A percentile compares a stretch with the other conserved stretches of the same genome.
These are phyloP conservation scores for Vicia faba DNA, from an alignment of 306 rosid species.

Conservation along the genomic window DNA sequence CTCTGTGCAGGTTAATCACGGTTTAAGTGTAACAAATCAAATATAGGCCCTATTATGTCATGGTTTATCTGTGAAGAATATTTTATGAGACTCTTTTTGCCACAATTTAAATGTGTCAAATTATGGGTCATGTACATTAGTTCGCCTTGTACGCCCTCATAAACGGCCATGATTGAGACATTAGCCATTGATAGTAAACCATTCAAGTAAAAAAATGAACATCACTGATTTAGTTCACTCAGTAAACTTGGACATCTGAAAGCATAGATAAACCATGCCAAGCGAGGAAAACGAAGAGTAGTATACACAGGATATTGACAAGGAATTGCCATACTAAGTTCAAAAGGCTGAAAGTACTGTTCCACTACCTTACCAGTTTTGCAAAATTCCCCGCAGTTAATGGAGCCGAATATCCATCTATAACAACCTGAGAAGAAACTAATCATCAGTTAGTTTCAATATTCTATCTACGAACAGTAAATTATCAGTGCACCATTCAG, in stretches of 20 bases:
- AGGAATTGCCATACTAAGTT: slow-evolving; percentile 30
- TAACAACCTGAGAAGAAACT: slow-evolving; percentile 59
- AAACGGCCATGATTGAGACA: no score
- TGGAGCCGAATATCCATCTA: slow-evolving; percentile 95
- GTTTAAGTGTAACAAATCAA: no score
- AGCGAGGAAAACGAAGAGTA: slow-evolving; percentile 19
- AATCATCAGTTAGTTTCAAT: slow-evolving; percentile 30
- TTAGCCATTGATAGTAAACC: slow-evolving; percentile 14
- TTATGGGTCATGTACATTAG: no score
- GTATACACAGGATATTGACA: not conserved
- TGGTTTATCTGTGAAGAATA: no score
- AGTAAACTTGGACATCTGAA: slow-evolving; percentile 23
- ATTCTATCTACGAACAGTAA: not conserved
- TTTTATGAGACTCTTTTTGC: no score
- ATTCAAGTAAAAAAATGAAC: slow-evolving; percentile 27
- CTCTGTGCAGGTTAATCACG: no score
- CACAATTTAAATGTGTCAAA: no score
- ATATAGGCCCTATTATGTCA: no score
- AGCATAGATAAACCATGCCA: slow-evolving; percentile 3
- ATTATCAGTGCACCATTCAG: slow-evolving; percentile 19
- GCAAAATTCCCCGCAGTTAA: slow-evolving; percentile 86
- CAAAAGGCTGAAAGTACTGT: slow-evolving; percentile 47
- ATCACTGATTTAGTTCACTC: no score
- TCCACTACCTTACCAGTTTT: slow-evolving; percentile 98
- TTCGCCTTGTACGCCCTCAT: no score